Base-by-base conservation (phyloP, 768 basidiomycete species). In the Lactarius hatsudake region DNA sequence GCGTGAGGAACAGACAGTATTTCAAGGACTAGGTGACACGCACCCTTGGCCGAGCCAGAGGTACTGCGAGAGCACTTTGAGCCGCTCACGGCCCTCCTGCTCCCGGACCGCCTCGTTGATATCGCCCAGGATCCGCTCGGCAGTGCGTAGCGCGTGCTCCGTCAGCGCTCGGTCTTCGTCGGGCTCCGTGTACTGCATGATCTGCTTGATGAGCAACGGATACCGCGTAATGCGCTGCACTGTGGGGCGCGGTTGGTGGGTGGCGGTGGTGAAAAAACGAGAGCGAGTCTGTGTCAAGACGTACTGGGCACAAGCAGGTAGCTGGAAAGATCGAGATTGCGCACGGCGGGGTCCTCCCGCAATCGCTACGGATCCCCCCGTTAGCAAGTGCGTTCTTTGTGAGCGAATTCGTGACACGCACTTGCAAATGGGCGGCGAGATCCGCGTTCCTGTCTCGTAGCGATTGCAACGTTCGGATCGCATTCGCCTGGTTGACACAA, bases 211-310 rank as follows among this genome's bases (percentile, higher is more conserved):
- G 38, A 98, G 82, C 0, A 99, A 81, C 0, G 96, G 96, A 74
- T 98, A 99, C 64, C 94, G 84, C 0, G 96, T 97, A 64, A 98
- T 88, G 10, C 96, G 88, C 86, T 97, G 94, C 94, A 96, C 93
- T 94, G 67, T 15, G 28, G 53, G 18, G 17, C n/a, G 34, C 10
- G 36, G 9, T 38, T 38, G 4, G 5, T 26, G 38, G 4, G 34
- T 12, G 12, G 32, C 28, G 8, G 23, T 12, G 12, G n/a, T 23
- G 12, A 34, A 3, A 34, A 3, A 28, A 55, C 30, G 13, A 68
- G 23, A 59, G 40, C 60, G 30, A 38, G 20, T 26, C 48, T 57
- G 55, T 15, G 55, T 15, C n/a, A 54, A 34, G 23, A 79, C 87
- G 71, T 76, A 95, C 94, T 96, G 0, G 95, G 95, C n/a, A 87